These are phyloP conservation scores for Phylloporus rhodoxanthus DNA, from an alignment of 768 basidiomycete species.

Conservation along the genomic window DNA sequence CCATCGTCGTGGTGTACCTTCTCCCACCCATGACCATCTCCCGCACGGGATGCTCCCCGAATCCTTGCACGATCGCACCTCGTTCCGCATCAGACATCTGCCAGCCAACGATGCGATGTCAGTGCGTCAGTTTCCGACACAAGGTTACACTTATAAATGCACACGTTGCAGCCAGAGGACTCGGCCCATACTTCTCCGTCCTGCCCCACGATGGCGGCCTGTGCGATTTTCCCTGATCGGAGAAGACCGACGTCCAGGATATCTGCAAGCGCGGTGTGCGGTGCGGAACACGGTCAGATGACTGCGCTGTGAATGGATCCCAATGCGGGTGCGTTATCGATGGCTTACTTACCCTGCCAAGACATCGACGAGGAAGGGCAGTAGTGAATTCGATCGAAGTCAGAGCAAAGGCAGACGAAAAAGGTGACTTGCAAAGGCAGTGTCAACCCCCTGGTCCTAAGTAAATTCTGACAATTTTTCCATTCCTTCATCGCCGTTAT, in stretches of 20 bases:
- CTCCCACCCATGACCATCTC: slow-evolving; percentile 22
- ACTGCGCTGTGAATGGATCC: neutral
- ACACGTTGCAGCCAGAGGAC: slow-evolving; percentile 23
- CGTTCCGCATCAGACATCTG: slow-evolving; percentile 23
- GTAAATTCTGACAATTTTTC: neutral
- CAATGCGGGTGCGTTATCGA: neutral
- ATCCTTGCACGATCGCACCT: slow-evolving; percentile 15
- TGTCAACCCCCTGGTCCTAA: neutral
- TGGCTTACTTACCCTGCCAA: slow-evolving; percentile 22
- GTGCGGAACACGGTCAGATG: neutral
- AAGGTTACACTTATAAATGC: neutral
- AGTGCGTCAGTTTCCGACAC: neutral
- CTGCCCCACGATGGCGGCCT: slow-evolving; percentile 50
- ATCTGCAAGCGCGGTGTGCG: slow-evolving; percentile 35
- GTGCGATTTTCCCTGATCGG: slow-evolving; percentile 62
- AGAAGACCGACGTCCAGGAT: slow-evolving; percentile 81
- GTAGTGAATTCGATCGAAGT: neutral
- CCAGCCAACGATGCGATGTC: neutral
- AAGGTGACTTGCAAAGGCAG: neutral
- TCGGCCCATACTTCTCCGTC: slow-evolving; percentile 31
- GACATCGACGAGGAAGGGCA: slow-evolving; percentile 14
- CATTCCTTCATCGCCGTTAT: neutral
- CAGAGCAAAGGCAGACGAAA: neutral
- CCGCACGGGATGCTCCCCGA: slow-evolving; percentile 15
- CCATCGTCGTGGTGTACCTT: slow-evolving; percentile 24